A percentile compares a stretch with the other conserved stretches of the same genome.
phyloP scores from a whole-genome alignment of 2,329 filamentous ascomycete genomes.

The Mariannaea sp. region DNA sequence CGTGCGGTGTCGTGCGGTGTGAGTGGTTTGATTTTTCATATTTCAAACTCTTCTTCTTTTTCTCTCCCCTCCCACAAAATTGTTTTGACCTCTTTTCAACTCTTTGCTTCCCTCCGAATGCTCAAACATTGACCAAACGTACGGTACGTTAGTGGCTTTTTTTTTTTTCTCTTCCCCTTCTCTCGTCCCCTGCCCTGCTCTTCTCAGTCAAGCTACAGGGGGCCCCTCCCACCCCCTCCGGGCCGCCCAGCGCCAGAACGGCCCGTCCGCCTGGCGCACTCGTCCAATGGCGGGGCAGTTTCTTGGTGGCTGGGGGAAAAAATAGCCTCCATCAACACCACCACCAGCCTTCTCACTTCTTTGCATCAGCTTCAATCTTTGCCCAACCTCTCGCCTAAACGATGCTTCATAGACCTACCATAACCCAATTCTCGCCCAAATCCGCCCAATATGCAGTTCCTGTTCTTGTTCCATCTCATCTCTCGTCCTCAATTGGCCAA shows the following conservation, averaged over 20 bases:
- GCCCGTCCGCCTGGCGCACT: constrained; percentile 19
- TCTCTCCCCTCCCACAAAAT: too few species aligned
- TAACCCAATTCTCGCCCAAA: constrained; percentile 36
- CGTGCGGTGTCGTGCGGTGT: background rate
- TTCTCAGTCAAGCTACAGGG: background rate
- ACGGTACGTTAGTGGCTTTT: too few species aligned
- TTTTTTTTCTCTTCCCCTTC: background rate
- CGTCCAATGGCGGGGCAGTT: constrained; percentile 26
- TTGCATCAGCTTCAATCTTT: constrained; percentile 3
- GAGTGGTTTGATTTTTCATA: background rate
- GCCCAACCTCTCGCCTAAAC: constrained; percentile 36
- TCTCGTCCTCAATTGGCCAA: constrained; percentile 43
- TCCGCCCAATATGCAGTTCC: constrained; percentile 39
- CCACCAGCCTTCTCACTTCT: constrained; percentile 33
- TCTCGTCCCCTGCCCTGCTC: background rate
- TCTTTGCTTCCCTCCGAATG: too few species aligned
- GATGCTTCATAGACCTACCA: constrained; percentile 40
- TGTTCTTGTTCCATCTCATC: constrained; percentile 40
- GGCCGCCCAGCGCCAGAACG: constrained; percentile 10
- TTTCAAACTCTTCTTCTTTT: too few species aligned
- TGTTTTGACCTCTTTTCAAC: too few species aligned
- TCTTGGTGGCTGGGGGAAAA: constrained; percentile 36
- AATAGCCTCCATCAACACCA: too few species aligned
- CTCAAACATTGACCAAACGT: too few species aligned
- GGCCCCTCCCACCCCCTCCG: background rate